Percentiles rank a stretch among this genome's conserved stretches.
phyloP scores from a whole-genome alignment of 2,329 filamentous ascomycete species.

The Claviceps quebecensis region DNA sequence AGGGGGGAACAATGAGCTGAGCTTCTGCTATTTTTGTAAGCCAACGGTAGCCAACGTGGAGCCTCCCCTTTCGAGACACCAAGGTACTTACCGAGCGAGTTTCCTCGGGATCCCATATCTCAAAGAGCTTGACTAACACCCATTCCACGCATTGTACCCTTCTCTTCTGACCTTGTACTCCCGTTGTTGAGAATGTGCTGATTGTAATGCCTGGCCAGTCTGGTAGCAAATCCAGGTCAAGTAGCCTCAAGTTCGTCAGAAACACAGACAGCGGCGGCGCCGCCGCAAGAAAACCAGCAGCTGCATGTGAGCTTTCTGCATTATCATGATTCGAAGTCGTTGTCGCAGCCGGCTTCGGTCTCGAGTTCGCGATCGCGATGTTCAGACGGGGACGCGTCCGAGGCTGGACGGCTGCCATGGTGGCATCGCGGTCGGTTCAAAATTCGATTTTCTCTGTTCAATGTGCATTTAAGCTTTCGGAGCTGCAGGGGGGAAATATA shows the following conservation, averaged over 20 bases:
- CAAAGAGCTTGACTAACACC: constrained; percentile 78
- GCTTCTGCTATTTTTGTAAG: constrained; percentile 44
- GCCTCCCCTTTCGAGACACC: constrained; percentile 7
- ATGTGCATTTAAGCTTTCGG: neutral
- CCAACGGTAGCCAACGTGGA: neutral
- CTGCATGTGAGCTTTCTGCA: neutral
- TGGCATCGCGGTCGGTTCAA: constrained; percentile 1
- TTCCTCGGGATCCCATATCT: constrained; percentile 66
- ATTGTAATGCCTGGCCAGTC: constrained; percentile 71
- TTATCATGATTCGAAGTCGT: neutral
- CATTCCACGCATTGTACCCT: constrained; percentile 77
- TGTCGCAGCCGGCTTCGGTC: neutral
- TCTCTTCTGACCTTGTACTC: constrained; percentile 62
- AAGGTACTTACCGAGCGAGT: constrained; percentile 48
- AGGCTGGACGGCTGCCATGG: constrained; percentile 8
- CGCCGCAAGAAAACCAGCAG: neutral
- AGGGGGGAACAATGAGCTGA: constrained; percentile 82
- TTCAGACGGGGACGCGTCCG: constrained; percentile 6
- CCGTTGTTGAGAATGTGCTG: constrained; percentile 55
- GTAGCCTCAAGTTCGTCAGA: constrained; percentile 67
- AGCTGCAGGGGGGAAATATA: neutral
- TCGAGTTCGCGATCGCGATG: neutral
- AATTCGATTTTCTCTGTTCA: neutral
- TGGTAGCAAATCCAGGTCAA: constrained; percentile 59
- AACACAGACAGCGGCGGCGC: constrained; percentile 34